Percentiles rank a stretch among this genome's conserved stretches.
Evolutionary conservation across 306 rosid species (phyloP).

Genomic region (Quercus dentata): DNA sequence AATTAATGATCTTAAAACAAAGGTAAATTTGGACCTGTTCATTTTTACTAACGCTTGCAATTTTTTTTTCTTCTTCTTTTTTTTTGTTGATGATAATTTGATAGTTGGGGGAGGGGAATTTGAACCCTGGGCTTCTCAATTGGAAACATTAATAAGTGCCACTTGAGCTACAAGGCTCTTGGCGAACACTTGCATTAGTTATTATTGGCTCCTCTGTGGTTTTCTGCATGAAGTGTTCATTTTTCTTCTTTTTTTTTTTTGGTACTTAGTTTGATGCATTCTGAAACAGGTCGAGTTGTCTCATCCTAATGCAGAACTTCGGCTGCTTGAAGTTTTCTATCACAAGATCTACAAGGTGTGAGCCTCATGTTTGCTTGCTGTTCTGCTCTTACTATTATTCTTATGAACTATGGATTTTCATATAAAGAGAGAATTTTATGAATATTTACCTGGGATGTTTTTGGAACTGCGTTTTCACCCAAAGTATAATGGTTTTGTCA

Average conservation of each 20-base stretch:
- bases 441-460: background rate
- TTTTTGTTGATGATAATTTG: too few species aligned
- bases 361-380: conserved; percentile 13
- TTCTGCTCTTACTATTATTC: conserved; percentile 8
- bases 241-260: background rate
- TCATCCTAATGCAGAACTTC: conserved; percentile 73
- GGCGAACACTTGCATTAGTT: background rate
- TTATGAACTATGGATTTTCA: background rate
- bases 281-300: conserved; percentile 74
- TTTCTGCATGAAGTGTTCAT: background rate
- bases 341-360: conserved; percentile 90
- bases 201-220: background rate
- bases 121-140: too few species aligned
- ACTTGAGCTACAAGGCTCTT: too few species aligned
- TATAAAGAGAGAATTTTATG: background rate
- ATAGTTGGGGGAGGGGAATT: too few species aligned
- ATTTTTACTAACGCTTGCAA: background rate
- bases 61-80: too few species aligned
- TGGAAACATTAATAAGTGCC: too few species aligned
- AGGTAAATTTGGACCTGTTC: conserved; percentile 36
- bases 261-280: conserved; percentile 12
- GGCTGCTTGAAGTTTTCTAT: conserved; percentile 93
- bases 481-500: background rate
- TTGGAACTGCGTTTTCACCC: background rate
- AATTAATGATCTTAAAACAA: conserved; percentile 75